Evolutionary conservation across 164 flowering plant species (phyloP).

Genomic region (Vitis amurensis): DNA sequence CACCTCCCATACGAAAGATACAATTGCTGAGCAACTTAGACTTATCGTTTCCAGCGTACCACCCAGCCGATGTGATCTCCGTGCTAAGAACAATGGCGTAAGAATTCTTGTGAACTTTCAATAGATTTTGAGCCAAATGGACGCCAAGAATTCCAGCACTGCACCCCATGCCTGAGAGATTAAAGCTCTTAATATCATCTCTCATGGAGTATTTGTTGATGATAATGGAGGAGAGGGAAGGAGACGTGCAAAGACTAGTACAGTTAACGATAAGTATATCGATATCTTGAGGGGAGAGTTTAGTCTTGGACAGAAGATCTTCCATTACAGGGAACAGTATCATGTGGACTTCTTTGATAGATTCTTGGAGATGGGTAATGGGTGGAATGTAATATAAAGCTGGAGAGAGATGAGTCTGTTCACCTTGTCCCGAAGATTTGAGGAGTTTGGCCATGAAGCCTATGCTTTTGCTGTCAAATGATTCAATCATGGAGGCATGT

Average conservation of each 20-base stretch:
- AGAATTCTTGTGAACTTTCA: constrained; percentile 33
- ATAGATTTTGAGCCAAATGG: constrained; percentile 48
- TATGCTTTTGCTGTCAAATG: constrained; percentile 41
- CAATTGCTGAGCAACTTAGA: constrained; percentile 59
- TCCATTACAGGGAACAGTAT: constrained; percentile 60
- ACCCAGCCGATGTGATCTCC: constrained; percentile 64
- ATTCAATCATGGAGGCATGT: constrained; percentile 30
- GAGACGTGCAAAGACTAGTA: constrained; percentile 65
- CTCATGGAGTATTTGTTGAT: constrained; percentile 57
- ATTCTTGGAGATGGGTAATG: constrained; percentile 36
- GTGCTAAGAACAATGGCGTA: constrained; percentile 65
- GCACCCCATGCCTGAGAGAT: constrained; percentile 83
- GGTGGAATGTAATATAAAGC: constrained; percentile 63
- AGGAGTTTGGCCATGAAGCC: constrained; percentile 62
- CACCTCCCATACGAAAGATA: constrained; percentile 67
- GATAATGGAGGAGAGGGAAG: constrained; percentile 62
- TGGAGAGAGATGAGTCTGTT: constrained; percentile 64
- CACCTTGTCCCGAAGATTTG: constrained; percentile 52
- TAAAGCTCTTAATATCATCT: constrained; percentile 56
- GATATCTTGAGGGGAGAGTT: constrained; percentile 40
- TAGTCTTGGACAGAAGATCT: constrained; percentile 57
- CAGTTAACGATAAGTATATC: constrained; percentile 68
- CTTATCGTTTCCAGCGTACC: constrained; percentile 68
- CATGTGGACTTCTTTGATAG: constrained; percentile 56
- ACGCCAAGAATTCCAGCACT: constrained; percentile 57